phyloP scores from a whole-genome alignment of 2,329 filamentous ascomycete species.

The Fusarium sp. region DNA sequence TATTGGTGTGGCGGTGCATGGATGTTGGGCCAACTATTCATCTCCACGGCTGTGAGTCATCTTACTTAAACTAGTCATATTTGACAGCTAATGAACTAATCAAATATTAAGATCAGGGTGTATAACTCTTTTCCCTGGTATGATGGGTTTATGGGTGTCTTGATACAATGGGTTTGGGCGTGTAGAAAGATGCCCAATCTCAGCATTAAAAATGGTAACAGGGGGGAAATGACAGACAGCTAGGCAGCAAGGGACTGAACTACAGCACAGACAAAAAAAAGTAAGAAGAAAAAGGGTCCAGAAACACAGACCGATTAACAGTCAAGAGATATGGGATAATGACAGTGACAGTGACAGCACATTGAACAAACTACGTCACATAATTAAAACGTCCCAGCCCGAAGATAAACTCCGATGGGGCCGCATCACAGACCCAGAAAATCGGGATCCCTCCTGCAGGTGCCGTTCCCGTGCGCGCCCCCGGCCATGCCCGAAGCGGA shows the following conservation, averaged over 20 bases:
- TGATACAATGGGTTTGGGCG: slow-evolving; percentile 5
- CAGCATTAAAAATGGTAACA: slow-evolving; percentile 8
- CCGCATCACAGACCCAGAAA: slow-evolving; percentile 29
- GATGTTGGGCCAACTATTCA: slow-evolving; percentile 11
- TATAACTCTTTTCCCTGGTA: not conserved
- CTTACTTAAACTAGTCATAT: slow-evolving; percentile 1
- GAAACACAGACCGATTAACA: not conserved
- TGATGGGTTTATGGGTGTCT: not conserved
- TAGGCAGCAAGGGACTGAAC: slow-evolving; percentile 9
- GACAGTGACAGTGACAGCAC: not conserved
- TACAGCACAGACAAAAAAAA: not conserved
- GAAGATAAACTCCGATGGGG: slow-evolving; percentile 15
- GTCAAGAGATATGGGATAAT: not conserved
- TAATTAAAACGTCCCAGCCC: not conserved
- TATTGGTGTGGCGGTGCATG: slow-evolving; percentile 36
- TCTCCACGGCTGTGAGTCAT: slow-evolving; percentile 29
- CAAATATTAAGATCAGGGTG: not conserved
- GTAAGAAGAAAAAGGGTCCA: not conserved
- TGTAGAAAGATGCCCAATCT: slow-evolving; percentile 25
- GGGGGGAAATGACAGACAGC: slow-evolving; percentile 14
- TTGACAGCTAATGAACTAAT: not conserved
- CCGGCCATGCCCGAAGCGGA: slow-evolving; percentile 42
- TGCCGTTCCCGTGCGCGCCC: slow-evolving; percentile 11
- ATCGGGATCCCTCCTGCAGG: slow-evolving; percentile 37
- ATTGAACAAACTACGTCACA: slow-evolving; percentile 19